Percentiles rank a stretch among this genome's conserved stretches.
Evolutionary conservation across 495 filamentous ascomycete species (phyloP).

Genomic region (Trypethelium eluteriae): DNA sequence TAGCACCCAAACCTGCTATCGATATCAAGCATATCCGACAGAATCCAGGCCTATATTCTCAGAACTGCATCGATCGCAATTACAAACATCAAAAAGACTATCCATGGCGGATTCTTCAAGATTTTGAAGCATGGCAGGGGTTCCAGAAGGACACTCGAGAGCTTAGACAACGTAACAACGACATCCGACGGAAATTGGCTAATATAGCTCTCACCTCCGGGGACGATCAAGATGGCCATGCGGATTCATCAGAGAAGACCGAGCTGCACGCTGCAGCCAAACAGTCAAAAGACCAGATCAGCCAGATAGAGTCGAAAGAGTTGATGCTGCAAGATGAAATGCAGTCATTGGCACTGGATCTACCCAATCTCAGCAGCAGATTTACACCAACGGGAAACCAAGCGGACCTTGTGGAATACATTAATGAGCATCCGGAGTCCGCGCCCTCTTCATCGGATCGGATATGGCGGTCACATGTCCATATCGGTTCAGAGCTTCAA

Average conservation of each 20-base stretch:
- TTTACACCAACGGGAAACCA: conserved; percentile 66
- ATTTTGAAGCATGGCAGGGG: conserved; percentile 59
- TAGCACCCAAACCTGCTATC: conserved; percentile 69
- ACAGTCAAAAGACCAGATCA: conserved; percentile 57
- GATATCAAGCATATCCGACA: conserved; percentile 86
- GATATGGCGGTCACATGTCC: conserved; percentile 62
- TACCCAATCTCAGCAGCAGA: conserved; percentile 78
- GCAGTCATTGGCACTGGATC: conserved; percentile 61
- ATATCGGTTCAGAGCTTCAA: conserved; percentile 71
- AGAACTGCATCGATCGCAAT: conserved; percentile 80
- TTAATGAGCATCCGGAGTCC: conserved; percentile 64
- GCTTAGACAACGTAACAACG: conserved; percentile 53
- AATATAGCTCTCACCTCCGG: conserved; percentile 20
- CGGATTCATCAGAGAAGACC: conserved; percentile 32
- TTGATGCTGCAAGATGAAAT: conserved; percentile 56
- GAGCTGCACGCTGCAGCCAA: conserved; percentile 59
- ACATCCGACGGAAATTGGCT: conserved; percentile 31
- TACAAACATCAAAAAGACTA: conserved; percentile 60
- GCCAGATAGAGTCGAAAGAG: conserved; percentile 53
- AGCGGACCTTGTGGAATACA: conserved; percentile 53
- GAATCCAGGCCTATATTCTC: conserved; percentile 65
- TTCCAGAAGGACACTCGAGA: conserved; percentile 47
- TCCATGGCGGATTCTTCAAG: conserved; percentile 59
- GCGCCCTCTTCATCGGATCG: conserved; percentile 44
- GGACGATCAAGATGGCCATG: conserved; percentile 24